Evolutionary conservation across 2,329 filamentous ascomycete species (phyloP), one percentile per base, ranked within the genome.

Genomic region (Epichloe gansuensis): DNA sequence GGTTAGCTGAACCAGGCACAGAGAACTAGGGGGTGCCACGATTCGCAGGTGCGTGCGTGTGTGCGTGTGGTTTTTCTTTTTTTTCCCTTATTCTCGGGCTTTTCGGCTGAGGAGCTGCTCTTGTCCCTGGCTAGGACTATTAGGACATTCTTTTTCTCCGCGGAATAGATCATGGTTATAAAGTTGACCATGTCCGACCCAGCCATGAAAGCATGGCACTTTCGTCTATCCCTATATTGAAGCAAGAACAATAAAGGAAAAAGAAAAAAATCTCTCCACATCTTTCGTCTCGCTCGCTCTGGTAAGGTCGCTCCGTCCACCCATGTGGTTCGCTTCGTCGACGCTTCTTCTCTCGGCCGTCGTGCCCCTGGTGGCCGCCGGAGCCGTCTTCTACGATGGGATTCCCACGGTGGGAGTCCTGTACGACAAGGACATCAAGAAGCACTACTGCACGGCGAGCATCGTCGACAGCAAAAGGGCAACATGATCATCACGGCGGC

Each of bases 401-500:
- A 56, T 56, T 38, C 54, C 54, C 4, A 38, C 46, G 11, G 52
- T 56, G 9, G 54, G 54, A 2, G 52, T 52, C 8, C 52, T 56
- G 11, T 54, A 54, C 37, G 37, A 42, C 42, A 35, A 35, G 12
- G 41, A 50, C 21, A 25, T 48, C 28, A 46, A 42, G n/a, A 13
- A 52, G 31, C 54, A 56, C 42, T 52, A 39, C 31, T 56, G 54
- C 52, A 54, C 52, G 5, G 54, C 54, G 25, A 54, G 52, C 46
- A 49, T 56, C 12, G 51, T 56, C 37, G 52, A 52, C 15, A 56
- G 54, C 52, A 28, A 34, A 38, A 45, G 31, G 48, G 52, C 28
- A 54, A 56, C 41, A 52, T 56, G 5, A 52, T 56, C 46, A 50
- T 56, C 15, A 56, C 54, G n/a, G 54, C 54, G 11, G 47, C 39